Evolutionary conservation across 83 land plant genomes (phyloP), one percentile per base, ranked within the genome.

Genomic region (Picea mariana): DNA sequence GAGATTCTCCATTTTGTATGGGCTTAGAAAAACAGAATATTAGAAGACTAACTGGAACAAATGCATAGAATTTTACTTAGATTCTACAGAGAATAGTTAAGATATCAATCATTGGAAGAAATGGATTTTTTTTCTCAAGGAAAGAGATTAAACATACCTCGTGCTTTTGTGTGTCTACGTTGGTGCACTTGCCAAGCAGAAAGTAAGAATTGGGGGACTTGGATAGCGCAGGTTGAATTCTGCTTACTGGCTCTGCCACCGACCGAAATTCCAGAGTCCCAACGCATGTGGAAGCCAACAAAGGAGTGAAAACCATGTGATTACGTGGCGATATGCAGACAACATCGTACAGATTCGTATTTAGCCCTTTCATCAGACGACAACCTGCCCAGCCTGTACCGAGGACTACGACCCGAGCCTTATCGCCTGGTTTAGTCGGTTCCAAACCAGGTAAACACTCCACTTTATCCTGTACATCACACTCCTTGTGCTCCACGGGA

Each of bases 241-340:
- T 63, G 62, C 84, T 88, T 31, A 97, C 88, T 42, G 99, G 97
- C 82, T 97, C 99, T 9, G 98, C 96, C 15, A 97, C 99, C 13
- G 99, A 97, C 31, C 99, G 82, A 86, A 97, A 97, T 80, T 97
- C 99, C 11, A 97, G 92, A 4, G 99, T 97, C 5, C 99, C 99
- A 18, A 97, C 99, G 67, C 99, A 97, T 6, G 99, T 97, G 52
- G 98, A 95, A 9, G 99, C 99, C 80, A 97, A 79, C 72, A 97
- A 85, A 8, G 99, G 99, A 34, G 99, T 97, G 88, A 97, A 95
- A 20, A 97, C 99, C 99, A 97, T 97, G 86, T 97, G 99, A 79
- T 97, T 97, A 66, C 98, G 77, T 2, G 99, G 98, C 0, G 98
- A 97, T 27, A 97, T 89, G 87, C 98, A 95, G 40, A 95, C 95